A percentile compares a stretch with the other conserved stretches of the same genome.
Conservation (phyloP, 2,329 filamentous ascomycete species). For the Ceratocystis albifundus region DNA sequence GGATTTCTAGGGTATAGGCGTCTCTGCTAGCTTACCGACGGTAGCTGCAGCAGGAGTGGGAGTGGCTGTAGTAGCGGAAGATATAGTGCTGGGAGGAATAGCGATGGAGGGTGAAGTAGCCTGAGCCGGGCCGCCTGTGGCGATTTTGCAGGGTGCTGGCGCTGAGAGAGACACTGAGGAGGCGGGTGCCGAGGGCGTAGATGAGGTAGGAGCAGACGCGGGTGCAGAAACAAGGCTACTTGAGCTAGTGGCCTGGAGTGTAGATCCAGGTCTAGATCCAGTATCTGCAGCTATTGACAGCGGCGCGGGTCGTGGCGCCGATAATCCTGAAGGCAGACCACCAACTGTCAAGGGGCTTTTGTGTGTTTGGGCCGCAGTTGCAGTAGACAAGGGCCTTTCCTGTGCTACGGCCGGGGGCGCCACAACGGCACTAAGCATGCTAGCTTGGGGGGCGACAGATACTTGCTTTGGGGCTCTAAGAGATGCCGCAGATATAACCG, state of each 20-base stretch:
- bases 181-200: neutral
- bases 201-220: neutral
- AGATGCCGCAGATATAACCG: neutral
- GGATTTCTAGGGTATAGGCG: neutral
- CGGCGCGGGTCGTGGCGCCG: neutral
- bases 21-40: neutral
- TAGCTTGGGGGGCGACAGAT: neutral
- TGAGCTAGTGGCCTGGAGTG: no score
- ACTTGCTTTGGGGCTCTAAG: neutral
- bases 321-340: neutral
- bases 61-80: neutral
- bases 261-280: no score
- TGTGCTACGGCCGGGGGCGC: no score
- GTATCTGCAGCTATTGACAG: neutral
- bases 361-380: neutral
- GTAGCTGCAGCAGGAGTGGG: neutral
- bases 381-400: neutral
- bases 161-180: neutral
- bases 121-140: neutral
- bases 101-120: neutral
- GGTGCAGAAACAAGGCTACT: neutral
- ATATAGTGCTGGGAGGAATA: neutral
- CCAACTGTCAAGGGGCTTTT: neutral
- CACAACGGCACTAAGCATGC: no score
- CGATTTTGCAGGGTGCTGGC: neutral